phyloP scores from a whole-genome alignment of 306 rosid genomes.

The Gleditsia sinensis region DNA sequence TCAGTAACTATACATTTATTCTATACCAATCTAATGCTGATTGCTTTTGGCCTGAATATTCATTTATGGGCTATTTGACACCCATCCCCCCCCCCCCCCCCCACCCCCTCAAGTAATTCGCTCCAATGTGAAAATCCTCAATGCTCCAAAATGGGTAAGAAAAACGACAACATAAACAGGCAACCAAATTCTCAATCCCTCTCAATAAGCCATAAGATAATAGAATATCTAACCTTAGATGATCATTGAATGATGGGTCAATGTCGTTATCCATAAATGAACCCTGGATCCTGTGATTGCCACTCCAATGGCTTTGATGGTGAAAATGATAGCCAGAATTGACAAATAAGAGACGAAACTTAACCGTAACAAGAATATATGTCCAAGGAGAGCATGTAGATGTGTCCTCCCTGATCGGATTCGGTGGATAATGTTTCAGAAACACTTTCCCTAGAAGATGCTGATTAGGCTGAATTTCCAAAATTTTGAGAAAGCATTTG shows the following conservation, averaged over 20 bases:
- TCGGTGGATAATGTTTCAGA: neutral
- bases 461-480: neutral
- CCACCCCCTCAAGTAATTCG: neutral
- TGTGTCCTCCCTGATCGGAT: neutral
- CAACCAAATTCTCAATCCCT: slow-evolving; percentile 13
- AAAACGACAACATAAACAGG: neutral
- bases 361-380: neutral
- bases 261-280: neutral
- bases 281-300: neutral
- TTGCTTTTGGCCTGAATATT: neutral
- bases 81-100: no score
- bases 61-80: neutral
- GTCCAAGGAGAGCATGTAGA: neutral
- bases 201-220: neutral
- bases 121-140: neutral
- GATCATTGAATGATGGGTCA: neutral
- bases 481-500: no score
- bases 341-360: neutral
- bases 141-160: neutral
- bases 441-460: neutral
- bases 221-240: neutral
- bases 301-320: neutral
- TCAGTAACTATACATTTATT: neutral
- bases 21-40: neutral
- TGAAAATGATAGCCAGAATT: neutral